These are phyloP conservation scores for Ramularia endophylla DNA, from an alignment of 2,329 filamentous ascomycete species.

Conservation along the genomic window DNA sequence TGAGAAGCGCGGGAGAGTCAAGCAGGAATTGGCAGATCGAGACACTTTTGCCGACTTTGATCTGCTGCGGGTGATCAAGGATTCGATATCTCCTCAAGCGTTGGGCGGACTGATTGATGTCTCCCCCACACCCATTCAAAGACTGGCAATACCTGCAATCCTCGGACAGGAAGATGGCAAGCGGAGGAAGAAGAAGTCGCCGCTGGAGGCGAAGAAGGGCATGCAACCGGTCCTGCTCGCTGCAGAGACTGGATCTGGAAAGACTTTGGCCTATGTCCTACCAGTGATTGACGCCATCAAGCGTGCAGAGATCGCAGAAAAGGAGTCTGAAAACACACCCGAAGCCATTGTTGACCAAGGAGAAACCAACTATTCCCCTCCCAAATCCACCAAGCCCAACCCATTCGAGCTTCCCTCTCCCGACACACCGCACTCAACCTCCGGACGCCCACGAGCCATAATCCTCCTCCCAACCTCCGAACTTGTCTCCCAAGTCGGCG, in stretches of 20 bases:
- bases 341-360: slow-evolving; percentile 15
- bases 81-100: slow-evolving; percentile 66
- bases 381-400: slow-evolving; percentile 52
- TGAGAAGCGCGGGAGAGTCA: slow-evolving; percentile 54
- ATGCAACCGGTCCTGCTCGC: slow-evolving; percentile 72
- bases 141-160: slow-evolving; percentile 77
- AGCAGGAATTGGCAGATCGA: slow-evolving; percentile 58
- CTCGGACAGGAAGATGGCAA: slow-evolving; percentile 51
- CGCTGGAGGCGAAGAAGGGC: slow-evolving; percentile 27
- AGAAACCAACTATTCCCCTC: slow-evolving; percentile 7
- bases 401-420: slow-evolving; percentile 46
- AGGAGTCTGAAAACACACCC: slow-evolving; percentile 36
- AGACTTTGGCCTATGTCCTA: slow-evolving; percentile 87
- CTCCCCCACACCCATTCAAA: slow-evolving; percentile 81
- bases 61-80: slow-evolving; percentile 64
- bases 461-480: slow-evolving; percentile 90
- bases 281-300: slow-evolving; percentile 84
- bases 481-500: slow-evolving; percentile 80
- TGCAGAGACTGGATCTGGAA: slow-evolving; percentile 94
- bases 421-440: slow-evolving; percentile 59
- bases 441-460: slow-evolving; percentile 73
- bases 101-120: slow-evolving; percentile 69
- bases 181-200: slow-evolving; percentile 26
- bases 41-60: slow-evolving; percentile 78
- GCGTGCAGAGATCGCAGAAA: slow-evolving; percentile 54